Evolutionary conservation across 2,329 filamentous ascomycete species (phyloP).

Genomic region (Lecanicillium sp.): DNA sequence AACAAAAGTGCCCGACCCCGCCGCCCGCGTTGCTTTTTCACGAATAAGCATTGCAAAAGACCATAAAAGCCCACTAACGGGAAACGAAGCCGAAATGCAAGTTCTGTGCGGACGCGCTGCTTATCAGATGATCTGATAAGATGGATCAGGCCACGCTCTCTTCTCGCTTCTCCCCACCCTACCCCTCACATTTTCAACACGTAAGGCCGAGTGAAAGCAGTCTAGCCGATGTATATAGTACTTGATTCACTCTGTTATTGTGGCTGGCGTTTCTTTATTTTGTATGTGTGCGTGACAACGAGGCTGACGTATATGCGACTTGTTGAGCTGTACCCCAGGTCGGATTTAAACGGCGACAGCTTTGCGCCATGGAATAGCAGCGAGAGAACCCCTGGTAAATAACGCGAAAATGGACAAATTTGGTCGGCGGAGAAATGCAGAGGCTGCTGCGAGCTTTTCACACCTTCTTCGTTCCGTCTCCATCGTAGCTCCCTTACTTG

Average conservation of each 20-base stretch:
- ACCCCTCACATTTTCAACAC: no score
- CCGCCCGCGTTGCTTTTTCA: no score
- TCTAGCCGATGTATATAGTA: constrained; percentile 1
- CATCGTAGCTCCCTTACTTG: no score
- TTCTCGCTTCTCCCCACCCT: background rate
- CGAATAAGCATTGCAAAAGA: background rate
- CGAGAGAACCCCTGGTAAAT: no score
- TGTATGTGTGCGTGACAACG: no score
- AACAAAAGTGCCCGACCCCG: constrained; percentile 5
- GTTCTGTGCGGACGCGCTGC: background rate
- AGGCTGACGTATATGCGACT: no score
- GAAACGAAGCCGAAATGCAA: no score
- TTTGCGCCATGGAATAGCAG: no score
- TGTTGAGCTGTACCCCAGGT: background rate
- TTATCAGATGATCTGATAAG: constrained; percentile 16
- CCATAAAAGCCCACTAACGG: background rate
- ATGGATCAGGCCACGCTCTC: background rate
- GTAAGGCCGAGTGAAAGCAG: no score
- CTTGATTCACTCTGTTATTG: background rate
- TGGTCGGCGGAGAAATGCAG: no score
- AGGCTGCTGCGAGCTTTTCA: no score
- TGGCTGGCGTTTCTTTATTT: no score
- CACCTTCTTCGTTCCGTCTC: background rate
- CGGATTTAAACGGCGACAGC: constrained; percentile 9
- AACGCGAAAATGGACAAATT: background rate